phyloP scores from a whole-genome alignment of 1,284 basidiomycete species.

The Ustilago cynodontis region DNA sequence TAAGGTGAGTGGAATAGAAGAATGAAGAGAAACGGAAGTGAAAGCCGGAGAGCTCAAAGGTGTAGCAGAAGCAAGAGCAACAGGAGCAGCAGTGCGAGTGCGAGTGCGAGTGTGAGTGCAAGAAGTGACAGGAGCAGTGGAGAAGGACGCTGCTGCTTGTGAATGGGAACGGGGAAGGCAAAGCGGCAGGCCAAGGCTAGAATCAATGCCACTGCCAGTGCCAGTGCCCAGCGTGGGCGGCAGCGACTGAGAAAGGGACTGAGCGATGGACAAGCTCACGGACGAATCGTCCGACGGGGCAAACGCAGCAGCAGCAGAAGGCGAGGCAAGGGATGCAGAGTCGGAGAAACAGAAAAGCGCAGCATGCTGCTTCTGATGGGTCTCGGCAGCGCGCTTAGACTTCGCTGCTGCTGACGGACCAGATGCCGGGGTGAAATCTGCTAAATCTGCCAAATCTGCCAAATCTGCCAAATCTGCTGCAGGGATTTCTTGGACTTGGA shows the following conservation, averaged over 20 bases:
- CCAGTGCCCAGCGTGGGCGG: background rate
- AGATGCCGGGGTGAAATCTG: background rate
- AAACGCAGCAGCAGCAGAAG: conserved; percentile 10
- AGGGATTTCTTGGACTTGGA: conserved; percentile 2
- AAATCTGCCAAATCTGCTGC: no score
- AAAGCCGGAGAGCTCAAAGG: conserved; percentile 13
- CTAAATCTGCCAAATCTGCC: no score
- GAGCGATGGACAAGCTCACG: background rate
- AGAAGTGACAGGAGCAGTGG: conserved; percentile 9
- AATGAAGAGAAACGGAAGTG: conserved; percentile 5
- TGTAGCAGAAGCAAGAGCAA: conserved; percentile 1
- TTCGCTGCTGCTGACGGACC: background rate
- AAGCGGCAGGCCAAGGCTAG: background rate
- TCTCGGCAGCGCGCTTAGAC: background rate
- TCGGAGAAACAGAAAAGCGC: conserved; percentile 2
- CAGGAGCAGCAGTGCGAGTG: conserved; percentile 8
- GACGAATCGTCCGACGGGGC: background rate
- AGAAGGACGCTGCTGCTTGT: conserved; percentile 9
- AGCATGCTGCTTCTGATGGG: conserved; percentile 7
- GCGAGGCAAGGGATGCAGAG: background rate
- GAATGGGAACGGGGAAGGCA: conserved; percentile 1
- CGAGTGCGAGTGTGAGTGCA: background rate
- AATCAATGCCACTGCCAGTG: background rate
- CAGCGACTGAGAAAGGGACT: background rate
- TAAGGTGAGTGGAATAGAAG: conserved; percentile 2